phyloP scores from a whole-genome alignment of 768 basidiomycete species.

The Hygrocybe punicea region DNA sequence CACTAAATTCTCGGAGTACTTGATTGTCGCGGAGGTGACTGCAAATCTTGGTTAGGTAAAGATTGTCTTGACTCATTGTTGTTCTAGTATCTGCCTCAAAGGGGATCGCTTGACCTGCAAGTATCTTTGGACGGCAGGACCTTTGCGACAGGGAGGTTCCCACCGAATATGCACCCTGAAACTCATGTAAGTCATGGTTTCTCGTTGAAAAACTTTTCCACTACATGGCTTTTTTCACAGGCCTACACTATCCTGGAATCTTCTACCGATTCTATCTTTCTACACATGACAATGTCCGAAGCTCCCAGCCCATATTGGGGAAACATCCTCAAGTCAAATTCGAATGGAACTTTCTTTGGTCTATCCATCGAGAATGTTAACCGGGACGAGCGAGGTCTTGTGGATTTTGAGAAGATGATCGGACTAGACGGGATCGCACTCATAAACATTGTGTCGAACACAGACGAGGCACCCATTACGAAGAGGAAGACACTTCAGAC shows the following conservation, averaged over 20 bases:
- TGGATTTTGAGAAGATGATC: slow-evolving; percentile 97
- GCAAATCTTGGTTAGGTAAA: not conserved
- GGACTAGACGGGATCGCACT: slow-evolving; percentile 95
- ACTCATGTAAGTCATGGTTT: slow-evolving; percentile 65
- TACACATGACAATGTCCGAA: slow-evolving; percentile 92
- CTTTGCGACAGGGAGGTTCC: slow-evolving; percentile 87
- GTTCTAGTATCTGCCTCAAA: slow-evolving; percentile 48
- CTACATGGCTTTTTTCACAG: slow-evolving; percentile 42
- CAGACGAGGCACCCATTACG: slow-evolving; percentile 66
- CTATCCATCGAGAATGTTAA: slow-evolving; percentile 85
- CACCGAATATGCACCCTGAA: slow-evolving; percentile 83
- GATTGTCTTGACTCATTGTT: slow-evolving; percentile 2
- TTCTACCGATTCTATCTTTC: slow-evolving; percentile 86
- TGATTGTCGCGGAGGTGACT: slow-evolving; percentile 90
- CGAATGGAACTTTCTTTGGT: slow-evolving; percentile 96
- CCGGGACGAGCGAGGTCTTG: slow-evolving; percentile 81
- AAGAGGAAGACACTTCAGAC: slow-evolving; percentile 75
- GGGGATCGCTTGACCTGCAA: slow-evolving; percentile 71
- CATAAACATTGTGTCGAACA: slow-evolving; percentile 85
- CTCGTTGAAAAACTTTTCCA: not conserved
- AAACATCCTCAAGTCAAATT: slow-evolving; percentile 92
- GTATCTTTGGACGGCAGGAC: slow-evolving; percentile 87
- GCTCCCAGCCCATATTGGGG: slow-evolving; percentile 77
- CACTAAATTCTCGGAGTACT: slow-evolving; percentile 94
- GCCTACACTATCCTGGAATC: slow-evolving; percentile 96